Evolutionary conservation across 2,329 filamentous ascomycete species (phyloP).

Genomic region (Colletotrichum euphorbiae): DNA sequence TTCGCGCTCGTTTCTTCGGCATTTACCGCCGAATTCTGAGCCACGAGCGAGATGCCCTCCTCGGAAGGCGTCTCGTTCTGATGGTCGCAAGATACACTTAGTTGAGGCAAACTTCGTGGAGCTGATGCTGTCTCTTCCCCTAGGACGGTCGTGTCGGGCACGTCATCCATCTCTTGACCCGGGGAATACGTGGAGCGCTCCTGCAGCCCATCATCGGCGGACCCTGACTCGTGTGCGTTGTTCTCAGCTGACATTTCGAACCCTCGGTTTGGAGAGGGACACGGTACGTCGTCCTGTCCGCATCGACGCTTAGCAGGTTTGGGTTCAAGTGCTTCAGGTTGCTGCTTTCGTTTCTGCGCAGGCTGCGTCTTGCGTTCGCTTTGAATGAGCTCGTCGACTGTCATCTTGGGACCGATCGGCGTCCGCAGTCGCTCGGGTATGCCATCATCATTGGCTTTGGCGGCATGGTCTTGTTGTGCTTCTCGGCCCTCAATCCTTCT

Average conservation of each 20-base stretch:
- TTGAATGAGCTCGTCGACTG: conserved; percentile 21
- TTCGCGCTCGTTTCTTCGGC: too few species aligned
- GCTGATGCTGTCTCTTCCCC: too few species aligned
- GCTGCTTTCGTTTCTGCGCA: conserved; percentile 16
- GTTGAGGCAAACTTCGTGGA: too few species aligned
- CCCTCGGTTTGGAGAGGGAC: not conserved
- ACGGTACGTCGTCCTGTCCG: not conserved
- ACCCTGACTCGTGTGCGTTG: not conserved
- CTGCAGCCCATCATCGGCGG: not conserved
- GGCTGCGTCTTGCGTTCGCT: not conserved
- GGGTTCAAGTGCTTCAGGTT: not conserved
- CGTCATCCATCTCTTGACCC: too few species aligned
- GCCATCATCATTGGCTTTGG: not conserved
- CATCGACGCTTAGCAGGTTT: conserved; percentile 9
- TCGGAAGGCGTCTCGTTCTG: too few species aligned
- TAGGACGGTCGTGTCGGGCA: too few species aligned
- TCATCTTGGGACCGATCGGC: not conserved
- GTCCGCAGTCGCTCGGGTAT: not conserved
- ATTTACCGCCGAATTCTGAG: too few species aligned
- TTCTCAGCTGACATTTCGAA: not conserved
- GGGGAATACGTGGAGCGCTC: too few species aligned
- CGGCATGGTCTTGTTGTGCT: not conserved
- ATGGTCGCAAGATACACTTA: too few species aligned
- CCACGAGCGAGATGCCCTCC: too few species aligned
- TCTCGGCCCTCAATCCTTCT: not conserved